Evolutionary conservation across 2,329 filamentous ascomycete genomes (phyloP), one percentile per base, ranked within the genome.

Genomic region (Ophiostoma triangulosporum): DNA sequence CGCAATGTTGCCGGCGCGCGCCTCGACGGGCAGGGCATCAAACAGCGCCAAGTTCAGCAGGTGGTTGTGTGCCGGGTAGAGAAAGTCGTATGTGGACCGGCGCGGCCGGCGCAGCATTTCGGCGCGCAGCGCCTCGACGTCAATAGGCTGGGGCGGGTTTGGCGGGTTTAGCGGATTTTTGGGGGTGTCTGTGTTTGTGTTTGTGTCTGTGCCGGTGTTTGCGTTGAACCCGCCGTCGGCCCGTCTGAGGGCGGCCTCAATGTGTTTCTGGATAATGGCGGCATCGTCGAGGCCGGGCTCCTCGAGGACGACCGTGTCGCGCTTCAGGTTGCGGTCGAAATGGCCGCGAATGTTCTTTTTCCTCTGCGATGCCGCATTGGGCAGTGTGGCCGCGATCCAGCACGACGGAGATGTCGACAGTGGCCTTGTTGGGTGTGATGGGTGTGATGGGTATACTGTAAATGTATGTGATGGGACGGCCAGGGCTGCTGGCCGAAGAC

Each of bases 31-130:
- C 52, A 64, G 48, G 59, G 56, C 33, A 62, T 62, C 53, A 54
- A 59, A 57, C 1, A 91, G 74, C 8, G 81, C 76, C 29, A 80
- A 70, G 58, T 75, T 72, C 48, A 95, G 76, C 46, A 87, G 78
- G 66, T 82, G 73, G 0, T 81, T 83, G 27, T 73, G 76, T 53
- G 77, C 81, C 0, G 81, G 77, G 32, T 76, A 73, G 46, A 77
- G 66, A 57, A 67, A 65, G 63, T 76, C 73, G 22, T 64, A 64
- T 55, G 71, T 70, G 58, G 65, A 56, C 56, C 68, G 71, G 22
- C 57, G 29, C 15, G 57, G 59, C 22, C 60, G 58, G 7, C 53
- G 54, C 5, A 33, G 17, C 56, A 62, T 52, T 29, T 46, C 49
- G 7, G 43, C 50, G 17, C 54, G 50, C 4, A 61, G 24, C 22